Percentiles rank a stretch among this genome's conserved stretches.
These are phyloP conservation scores for Coleophoma crateriformis DNA, from an alignment of 2,329 filamentous ascomycete genomes.

Conservation along the genomic window DNA sequence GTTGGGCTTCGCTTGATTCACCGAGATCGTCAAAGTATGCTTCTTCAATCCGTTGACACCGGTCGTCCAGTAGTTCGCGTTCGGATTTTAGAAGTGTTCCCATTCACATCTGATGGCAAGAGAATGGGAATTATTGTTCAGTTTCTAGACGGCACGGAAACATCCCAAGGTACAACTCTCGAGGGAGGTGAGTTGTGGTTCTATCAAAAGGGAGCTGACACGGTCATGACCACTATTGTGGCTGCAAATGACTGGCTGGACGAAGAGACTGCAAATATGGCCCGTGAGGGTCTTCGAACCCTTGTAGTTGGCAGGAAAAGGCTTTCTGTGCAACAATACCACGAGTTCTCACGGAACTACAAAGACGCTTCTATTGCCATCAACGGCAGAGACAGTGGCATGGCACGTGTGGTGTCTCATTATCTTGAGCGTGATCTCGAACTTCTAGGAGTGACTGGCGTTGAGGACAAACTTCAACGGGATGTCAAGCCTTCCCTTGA, in stretches of 20 bases:
- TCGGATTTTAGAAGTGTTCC: conserved; percentile 88
- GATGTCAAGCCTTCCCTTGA: conserved; percentile 96
- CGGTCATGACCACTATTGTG: conserved; percentile 95
- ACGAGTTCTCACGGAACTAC: conserved; percentile 70
- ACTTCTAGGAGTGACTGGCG: conserved; percentile 92
- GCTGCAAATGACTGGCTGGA: conserved; percentile 97
- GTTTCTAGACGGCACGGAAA: conserved; percentile 58
- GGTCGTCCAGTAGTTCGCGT: conserved; percentile 75
- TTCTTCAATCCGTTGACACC: conserved; percentile 70
- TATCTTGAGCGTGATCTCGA: conserved; percentile 86
- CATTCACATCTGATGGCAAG: conserved; percentile 96
- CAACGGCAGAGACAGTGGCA: conserved; percentile 71
- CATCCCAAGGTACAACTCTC: conserved; percentile 38
- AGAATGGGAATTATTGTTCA: conserved; percentile 96
- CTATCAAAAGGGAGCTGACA: conserved; percentile 97
- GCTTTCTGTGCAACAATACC: conserved; percentile 72
- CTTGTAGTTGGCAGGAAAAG: conserved; percentile 91
- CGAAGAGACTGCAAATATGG: conserved; percentile 99
- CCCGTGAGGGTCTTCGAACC: conserved; percentile 88
- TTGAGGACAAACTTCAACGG: conserved; percentile 92
- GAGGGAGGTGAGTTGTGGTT: conserved; percentile 86
- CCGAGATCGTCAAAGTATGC: conserved; percentile 82
- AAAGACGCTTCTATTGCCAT: conserved; percentile 77
- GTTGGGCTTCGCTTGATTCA: conserved; percentile 81
- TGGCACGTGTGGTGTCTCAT: conserved; percentile 73